Base-by-base conservation (phyloP, 345 rosid species). In the Alliaria petiolata region DNA sequence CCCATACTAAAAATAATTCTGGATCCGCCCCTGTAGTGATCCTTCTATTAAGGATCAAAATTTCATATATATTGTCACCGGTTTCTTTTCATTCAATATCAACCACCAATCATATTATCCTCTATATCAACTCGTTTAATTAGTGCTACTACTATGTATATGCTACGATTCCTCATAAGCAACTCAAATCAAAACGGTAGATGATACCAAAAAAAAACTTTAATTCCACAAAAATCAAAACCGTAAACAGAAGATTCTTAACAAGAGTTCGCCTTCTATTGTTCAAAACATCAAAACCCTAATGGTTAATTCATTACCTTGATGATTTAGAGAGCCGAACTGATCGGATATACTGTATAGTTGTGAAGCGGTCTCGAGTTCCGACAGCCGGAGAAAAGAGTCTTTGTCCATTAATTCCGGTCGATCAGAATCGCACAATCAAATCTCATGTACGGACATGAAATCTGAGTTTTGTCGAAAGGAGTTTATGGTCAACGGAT, bases 321-420 rank as follows among this genome's bases (percentile, higher is more conserved):
- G 67, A 57, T 80, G 67, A 57, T 75, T 72, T 55, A 83, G 84
- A 56, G 87, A 85, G 62, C 62, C 74, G 53, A 88, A 68, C 65
- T 87, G 91, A 70, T 70, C 66, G 34, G 95, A 50, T 81, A 84
- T 87, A 38, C 8, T 45, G 44, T 52, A 33, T 49, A 82, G 26
- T 80, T 92, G 89, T 39, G 96, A 87, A 2, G 83, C 86, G 75
- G 83, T 83, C 42, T 65, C 81, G 54, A 87, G 92, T 49, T 89
- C 89, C 26, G 85, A 78, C 19, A 81, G 79, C 57, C 69, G 87
- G 78, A 8, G 54, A 33, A 83, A 91, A 74, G 85, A 82, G 13
- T 86, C 78, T 28, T 90, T 89, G 53, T 51, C 34, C 20, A 50
- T 40, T 54, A 71, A 54, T 20, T 38, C 2, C 67, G 74, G 36